Base-by-base conservation (phyloP, 345 rosid species). In the Rhizophora apiculata region DNA sequence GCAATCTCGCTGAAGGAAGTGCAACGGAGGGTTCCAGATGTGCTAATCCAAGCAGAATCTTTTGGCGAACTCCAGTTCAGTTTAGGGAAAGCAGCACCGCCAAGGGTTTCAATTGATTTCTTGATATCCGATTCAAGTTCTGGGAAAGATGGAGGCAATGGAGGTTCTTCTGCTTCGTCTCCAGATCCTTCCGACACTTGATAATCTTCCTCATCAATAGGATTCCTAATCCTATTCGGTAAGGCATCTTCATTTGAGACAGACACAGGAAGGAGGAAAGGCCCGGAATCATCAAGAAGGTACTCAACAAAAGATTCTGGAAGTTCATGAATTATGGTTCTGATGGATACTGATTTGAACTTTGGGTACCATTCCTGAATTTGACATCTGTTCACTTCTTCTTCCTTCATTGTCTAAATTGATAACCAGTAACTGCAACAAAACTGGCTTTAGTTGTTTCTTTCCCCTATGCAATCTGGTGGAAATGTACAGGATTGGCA, bases 41-140 rank as follows among this genome's bases (percentile, higher is more conserved):
- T 64, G 73, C 94, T 87, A 29, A 93, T 93, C 97, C 98, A 91
- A 26, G 96, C 90, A 46, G 96, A 75, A 8, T 93, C 98, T 75
- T 93, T 93, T 15, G 96, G 98, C 15, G 98, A 85, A 65, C 96
- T 91, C 98, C 98, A 93, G 65, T 89, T 93, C 67, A 91, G 76
- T 79, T 93, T 91, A 6, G 97, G 96, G 58, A 93, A 84, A 15
- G 88, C 74, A 0, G 87, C 70, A 10, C 92, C 92, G 5, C 96
- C 97, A 22, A 93, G 83, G 64, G 76, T 64, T 83, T 81, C 78
- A n/a, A 91, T 84, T 27, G 94, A 87, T 52, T 85, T 81, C 72
- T 76, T 87, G 29, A 93, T 72, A 81, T 81, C 72, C 75, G 80
- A 53, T 71, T 91, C 94, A 11, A 87, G 89, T 55, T 89, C 82